These are phyloP conservation scores for Podospora tetraspora DNA, from an alignment of 495 filamentous ascomycete genomes.

Conservation along the genomic window DNA sequence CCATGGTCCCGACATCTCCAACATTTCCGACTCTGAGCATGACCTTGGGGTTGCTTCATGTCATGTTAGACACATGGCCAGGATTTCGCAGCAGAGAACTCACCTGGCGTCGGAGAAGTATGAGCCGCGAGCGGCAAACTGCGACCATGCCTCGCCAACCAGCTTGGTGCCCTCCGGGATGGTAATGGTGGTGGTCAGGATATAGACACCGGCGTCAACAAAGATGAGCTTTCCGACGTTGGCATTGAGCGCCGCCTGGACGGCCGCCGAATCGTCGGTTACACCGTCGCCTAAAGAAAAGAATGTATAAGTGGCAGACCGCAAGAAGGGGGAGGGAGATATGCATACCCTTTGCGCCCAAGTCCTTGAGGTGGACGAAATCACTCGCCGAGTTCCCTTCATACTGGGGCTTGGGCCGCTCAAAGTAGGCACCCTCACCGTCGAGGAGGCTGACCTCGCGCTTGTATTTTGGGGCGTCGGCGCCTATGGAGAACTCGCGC, in stretches of 20 bases:
- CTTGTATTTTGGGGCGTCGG: conserved; percentile 48
- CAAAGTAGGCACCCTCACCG: conserved; percentile 47
- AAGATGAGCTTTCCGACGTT: conserved; percentile 34
- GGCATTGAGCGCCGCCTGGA: neutral
- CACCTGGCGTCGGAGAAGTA: conserved; percentile 40
- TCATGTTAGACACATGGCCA: too few species aligned
- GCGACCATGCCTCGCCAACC: conserved; percentile 46
- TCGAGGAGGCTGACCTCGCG: neutral
- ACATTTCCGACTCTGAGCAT: conserved; percentile 66
- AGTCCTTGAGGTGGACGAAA: conserved; percentile 60
- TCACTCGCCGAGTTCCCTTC: conserved; percentile 41
- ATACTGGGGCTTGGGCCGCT: conserved; percentile 66
- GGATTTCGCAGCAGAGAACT: too few species aligned
- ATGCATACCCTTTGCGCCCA: conserved; percentile 49
- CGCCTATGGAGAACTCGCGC: conserved; percentile 56
- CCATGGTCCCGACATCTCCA: conserved; percentile 68
- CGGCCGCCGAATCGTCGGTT: conserved; percentile 48
- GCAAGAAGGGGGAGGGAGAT: too few species aligned
- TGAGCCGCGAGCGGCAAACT: conserved; percentile 33
- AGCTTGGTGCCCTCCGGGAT: conserved; percentile 45
- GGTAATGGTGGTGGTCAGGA: conserved; percentile 33
- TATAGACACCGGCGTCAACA: conserved; percentile 31
- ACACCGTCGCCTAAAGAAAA: conserved; percentile 56
- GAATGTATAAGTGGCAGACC: neutral
- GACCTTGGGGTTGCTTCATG: conserved; percentile 52